Evolutionary conservation across 768 basidiomycete species (phyloP), one percentile per base, ranked within the genome.

Genomic region (Kwoniella dendrophila): DNA sequence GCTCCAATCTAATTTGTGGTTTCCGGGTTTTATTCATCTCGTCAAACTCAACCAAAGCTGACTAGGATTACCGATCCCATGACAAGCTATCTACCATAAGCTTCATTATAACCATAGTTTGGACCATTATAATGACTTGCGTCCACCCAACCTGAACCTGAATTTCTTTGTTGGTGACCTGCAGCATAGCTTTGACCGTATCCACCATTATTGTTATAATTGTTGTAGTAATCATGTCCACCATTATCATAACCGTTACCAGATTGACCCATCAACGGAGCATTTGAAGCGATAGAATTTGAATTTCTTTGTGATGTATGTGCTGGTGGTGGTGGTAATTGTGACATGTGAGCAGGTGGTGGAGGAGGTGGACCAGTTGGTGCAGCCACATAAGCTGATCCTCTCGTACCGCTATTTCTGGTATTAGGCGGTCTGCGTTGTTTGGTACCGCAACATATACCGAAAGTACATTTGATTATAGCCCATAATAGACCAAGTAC

Each of bases 401-500:
- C 43, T 22, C 51, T 32, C n/a, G 51, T 40, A 26, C 59, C 40
- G 20, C 30, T 40, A 24, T 34, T 43, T 26, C 51, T 45, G 16
- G 32, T 62, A 47, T 54, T 45, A 40, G 49, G 36, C 0, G 56
- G 44, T 43, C 59, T 32, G 14, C 44, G 26, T 34, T 43, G 26
- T 22, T 41, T 36, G 14, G 52, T 16, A 34, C 47, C 32, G 61
- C 49, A 52, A 47, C 74, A 72, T 51, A 62, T 44, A 18, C 70
- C 52, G 54, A 63, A 70, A 8, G 69, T 58, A 40, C 72, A 74
- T 32, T 71, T 68, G 10, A 61, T 41, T 16, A 77, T 56, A 14
- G 55, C 55, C 54, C 69, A 65, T 29, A 74, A 56, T 36, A 78
- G 69, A 18, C 49, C 60, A 16, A 78, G 61, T 29, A 73, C 62